These are phyloP conservation scores for Botrytis deweyae DNA, from an alignment of 2,329 filamentous ascomycete genomes.

Conservation along the genomic window DNA sequence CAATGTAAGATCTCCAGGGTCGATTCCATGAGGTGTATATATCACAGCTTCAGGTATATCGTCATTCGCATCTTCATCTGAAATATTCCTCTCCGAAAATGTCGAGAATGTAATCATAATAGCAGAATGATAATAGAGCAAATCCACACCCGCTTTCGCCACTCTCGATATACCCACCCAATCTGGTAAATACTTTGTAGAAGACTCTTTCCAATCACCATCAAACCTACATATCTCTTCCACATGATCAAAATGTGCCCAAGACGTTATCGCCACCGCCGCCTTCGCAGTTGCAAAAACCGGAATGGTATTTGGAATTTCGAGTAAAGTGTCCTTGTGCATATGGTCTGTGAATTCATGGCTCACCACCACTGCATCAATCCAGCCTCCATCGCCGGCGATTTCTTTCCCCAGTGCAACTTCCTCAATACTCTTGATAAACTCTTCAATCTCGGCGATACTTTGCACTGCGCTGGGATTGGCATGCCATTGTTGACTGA, in stretches of 20 bases:
- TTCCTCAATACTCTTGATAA: conserved; percentile 51
- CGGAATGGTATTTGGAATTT: conserved; percentile 53
- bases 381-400: conserved; percentile 39
- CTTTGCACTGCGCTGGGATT: conserved; percentile 53
- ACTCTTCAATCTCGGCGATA: conserved; percentile 54
- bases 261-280: conserved; percentile 54
- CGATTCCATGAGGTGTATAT: conserved; percentile 64
- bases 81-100: not conserved
- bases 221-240: conserved; percentile 39
- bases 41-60: conserved; percentile 54
- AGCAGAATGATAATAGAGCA: conserved; percentile 61
- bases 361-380: conserved; percentile 60
- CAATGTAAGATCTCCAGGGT: conserved; percentile 45
- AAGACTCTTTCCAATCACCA: conserved; percentile 38
- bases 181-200: conserved; percentile 46
- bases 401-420: not conserved
- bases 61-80: conserved; percentile 29
- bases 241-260: conserved; percentile 59
- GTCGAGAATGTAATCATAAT: conserved; percentile 55
- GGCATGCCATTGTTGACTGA: conserved; percentile 64
- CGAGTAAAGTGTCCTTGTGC: conserved; percentile 58
- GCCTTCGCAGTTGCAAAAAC: conserved; percentile 61
- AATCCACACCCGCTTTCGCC: conserved; percentile 50
- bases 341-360: conserved; percentile 69
- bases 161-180: conserved; percentile 64